Base-by-base conservation (phyloP, 306 rosid genomes). In the Prunus dulcis region DNA sequence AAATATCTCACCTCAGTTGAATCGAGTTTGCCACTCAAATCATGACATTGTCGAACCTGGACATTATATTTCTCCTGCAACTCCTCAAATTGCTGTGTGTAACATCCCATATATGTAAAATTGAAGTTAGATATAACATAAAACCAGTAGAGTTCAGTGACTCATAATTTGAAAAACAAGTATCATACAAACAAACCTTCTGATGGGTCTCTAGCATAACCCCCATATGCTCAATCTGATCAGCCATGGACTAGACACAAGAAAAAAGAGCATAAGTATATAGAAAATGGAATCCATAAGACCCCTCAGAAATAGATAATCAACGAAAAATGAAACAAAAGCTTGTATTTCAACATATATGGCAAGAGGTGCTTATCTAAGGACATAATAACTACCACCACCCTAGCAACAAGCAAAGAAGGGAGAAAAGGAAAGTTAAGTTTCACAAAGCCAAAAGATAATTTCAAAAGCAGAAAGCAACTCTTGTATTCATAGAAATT, bases 171-270 rank as follows among this genome's bases (percentile, higher is more conserved):
- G 19, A 32, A 68, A 14, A 61, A 28, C 18, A 3, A 71, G 30
- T 23, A 8, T 25, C 5, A 57, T 15, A 74, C 43, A 25, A 52
- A 74, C 78, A 75, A 78, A 96, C 99, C 98, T 92, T 96, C 72
- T 92, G 98, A 61, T 96, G 83, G 57, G 73, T 79, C 81, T 92
- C 99, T 67, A 88, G 53, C 46, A 84, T 77, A 50, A 86, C 17
- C 51, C 97, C 93, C 96, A 92, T 91, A 79, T 92, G 96, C 85
- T 96, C 98, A 82, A 96, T 91, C 84, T 96, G 97, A 45, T 96
- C 98, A 30, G 91, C 82, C 99, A 91, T 91, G 30, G 97, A 92
- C 98, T 96, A 58, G 27, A 78, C 67, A 82, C 65, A 71, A 80
- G 60, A 57, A 73, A 77, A 78, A 6, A 12, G n/a, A 27, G 22